Evolutionary conservation across 2,329 filamentous ascomycete species (phyloP).

Genomic region (Huntiella abstrusa): DNA sequence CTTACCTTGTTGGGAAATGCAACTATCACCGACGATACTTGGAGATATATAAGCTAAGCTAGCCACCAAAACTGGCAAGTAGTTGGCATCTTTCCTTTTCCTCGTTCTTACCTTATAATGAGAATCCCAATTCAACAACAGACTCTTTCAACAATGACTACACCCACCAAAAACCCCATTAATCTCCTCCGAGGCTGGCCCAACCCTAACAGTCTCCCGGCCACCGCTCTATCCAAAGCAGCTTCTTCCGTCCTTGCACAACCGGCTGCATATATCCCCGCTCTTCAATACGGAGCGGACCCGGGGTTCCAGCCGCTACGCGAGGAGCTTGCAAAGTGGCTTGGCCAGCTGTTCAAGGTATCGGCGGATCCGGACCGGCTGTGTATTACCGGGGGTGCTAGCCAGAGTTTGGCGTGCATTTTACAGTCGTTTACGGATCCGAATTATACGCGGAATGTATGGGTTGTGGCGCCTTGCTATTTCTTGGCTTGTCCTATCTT

Average conservation of each 20-base stretch:
- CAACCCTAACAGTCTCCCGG: slow-evolving; percentile 42
- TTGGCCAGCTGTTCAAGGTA: slow-evolving; percentile 21
- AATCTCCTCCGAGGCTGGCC: slow-evolving; percentile 56
- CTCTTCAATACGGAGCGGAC: slow-evolving; percentile 66
- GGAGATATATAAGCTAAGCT: too few relatives aligned
- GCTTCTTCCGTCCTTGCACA: slow-evolving; percentile 41
- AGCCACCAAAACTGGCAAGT: too few relatives aligned
- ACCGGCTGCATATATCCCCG: slow-evolving; percentile 37
- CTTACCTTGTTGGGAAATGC: too few relatives aligned
- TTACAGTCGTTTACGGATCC: slow-evolving; percentile 69
- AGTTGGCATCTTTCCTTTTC: too few relatives aligned
- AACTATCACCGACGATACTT: too few relatives aligned
- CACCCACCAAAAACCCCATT: slow-evolving; percentile 26
- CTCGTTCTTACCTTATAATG: not conserved
- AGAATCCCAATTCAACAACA: not conserved
- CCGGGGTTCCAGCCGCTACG: slow-evolving; percentile 53
- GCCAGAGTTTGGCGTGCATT: slow-evolving; percentile 61
- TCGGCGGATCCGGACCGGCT: slow-evolving; percentile 36
- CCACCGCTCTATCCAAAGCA: slow-evolving; percentile 39
- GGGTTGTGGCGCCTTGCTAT: slow-evolving; percentile 69
- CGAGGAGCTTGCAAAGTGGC: slow-evolving; percentile 49
- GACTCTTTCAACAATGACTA: slow-evolving; percentile 11
- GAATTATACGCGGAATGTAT: slow-evolving; percentile 52
- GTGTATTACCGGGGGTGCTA: slow-evolving; percentile 69
- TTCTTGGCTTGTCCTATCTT: slow-evolving; percentile 75